phyloP scores from a whole-genome alignment of 306 rosid genomes.

The Hylodesmum podocarpum region DNA sequence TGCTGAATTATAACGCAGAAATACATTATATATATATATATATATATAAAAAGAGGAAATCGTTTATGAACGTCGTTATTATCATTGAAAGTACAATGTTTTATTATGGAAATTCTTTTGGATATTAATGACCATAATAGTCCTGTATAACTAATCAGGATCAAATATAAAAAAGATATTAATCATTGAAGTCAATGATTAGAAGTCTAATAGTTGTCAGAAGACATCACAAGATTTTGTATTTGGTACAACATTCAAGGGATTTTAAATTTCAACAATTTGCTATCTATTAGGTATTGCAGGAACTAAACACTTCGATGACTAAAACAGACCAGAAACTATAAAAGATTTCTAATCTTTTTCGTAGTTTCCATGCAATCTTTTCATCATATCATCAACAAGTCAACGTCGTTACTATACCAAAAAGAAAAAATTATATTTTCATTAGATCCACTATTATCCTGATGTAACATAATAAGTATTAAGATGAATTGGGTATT shows the following conservation, averaged over 20 bases:
- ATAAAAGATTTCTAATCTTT: not conserved
- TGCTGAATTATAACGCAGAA: too few species aligned
- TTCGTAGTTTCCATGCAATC: not conserved
- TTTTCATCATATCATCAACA: too few species aligned
- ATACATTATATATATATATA: too few species aligned
- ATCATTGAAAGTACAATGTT: not conserved
- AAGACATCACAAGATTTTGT: not conserved
- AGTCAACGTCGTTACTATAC: too few species aligned
- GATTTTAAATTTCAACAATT: not conserved
- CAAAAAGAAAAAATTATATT: too few species aligned
- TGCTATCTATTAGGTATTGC: too few species aligned
- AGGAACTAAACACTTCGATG: not conserved
- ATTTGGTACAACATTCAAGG: not conserved
- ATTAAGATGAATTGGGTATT: too few species aligned
- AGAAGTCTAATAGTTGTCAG: too few species aligned
- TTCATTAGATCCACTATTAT: not conserved
- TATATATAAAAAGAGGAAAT: too few species aligned
- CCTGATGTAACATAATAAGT: not conserved
- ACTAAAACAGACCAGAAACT: not conserved
- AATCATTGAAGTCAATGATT: too few species aligned
- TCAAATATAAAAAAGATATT: not conserved
- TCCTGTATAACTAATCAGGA: not conserved
- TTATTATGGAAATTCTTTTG: not conserved
- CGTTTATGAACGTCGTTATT: not conserved
- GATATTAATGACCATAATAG: not conserved